Evolutionary conservation across 495 filamentous ascomycete genomes (phyloP).

Genomic region (Astrocystis sublimbata): DNA sequence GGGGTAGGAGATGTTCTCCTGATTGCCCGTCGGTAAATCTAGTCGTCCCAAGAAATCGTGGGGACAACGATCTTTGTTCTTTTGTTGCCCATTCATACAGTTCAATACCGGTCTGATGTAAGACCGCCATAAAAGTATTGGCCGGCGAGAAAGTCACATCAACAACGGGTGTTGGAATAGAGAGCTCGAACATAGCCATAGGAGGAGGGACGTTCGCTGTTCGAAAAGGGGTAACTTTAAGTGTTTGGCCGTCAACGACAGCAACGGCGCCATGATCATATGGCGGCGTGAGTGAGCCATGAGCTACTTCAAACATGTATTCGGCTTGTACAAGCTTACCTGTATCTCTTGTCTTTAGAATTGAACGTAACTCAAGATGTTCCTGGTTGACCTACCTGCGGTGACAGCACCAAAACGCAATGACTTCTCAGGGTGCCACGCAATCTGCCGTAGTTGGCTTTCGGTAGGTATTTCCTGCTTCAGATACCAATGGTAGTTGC

Average conservation of each 20-base stretch:
- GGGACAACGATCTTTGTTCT: conserved; percentile 34
- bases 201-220: conserved; percentile 87
- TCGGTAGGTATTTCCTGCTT: conserved; percentile 74
- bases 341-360: conserved; percentile 2
- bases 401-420: conserved; percentile 60
- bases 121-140: conserved; percentile 67
- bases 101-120: conserved; percentile 63
- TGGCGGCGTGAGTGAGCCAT: conserved; percentile 68
- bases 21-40: conserved; percentile 25
- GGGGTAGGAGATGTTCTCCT: conserved; percentile 19
- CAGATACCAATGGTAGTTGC: conserved; percentile 98
- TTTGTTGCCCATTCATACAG: conserved; percentile 66
- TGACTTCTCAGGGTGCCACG: conserved; percentile 86
- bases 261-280: conserved; percentile 79
- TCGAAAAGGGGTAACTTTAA: conserved; percentile 85
- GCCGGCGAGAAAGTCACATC: conserved; percentile 74
- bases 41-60: conserved; percentile 31
- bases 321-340: conserved; percentile 59
- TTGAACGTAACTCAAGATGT: neutral
- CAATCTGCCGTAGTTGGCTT: conserved; percentile 41
- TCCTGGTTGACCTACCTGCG: conserved; percentile 35
- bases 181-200: conserved; percentile 80
- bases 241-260: conserved; percentile 79
- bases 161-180: conserved; percentile 60
- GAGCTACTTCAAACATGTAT: conserved; percentile 65